phyloP scores from a whole-genome alignment of 306 rosid genomes.

The Parietaria judaica region DNA sequence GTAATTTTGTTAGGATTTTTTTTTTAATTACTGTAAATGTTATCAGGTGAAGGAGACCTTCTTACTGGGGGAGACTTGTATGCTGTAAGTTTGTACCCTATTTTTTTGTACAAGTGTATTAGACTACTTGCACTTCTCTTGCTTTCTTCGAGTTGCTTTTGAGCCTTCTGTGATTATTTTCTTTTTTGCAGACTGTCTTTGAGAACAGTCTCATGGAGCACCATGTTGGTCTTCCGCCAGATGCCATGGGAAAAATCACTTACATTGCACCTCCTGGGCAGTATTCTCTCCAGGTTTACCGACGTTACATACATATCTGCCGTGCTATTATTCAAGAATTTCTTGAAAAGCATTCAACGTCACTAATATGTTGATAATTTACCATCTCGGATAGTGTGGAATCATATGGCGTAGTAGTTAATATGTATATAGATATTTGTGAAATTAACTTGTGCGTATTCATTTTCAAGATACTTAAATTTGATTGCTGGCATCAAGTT shows the following conservation, averaged over 20 bases:
- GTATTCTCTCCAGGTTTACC: constrained; percentile 72
- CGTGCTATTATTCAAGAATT: background rate
- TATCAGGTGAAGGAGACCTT: constrained; percentile 83
- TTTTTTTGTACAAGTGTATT: constrained; percentile 10
- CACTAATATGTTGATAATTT: no score
- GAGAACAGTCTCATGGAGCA: constrained; percentile 94
- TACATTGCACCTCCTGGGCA: constrained; percentile 89
- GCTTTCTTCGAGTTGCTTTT: constrained; percentile 11
- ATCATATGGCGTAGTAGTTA: no score
- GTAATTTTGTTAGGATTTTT: background rate
- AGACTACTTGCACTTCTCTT: background rate
- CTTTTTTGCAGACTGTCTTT: constrained; percentile 57
- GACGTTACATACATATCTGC: constrained; percentile 4
- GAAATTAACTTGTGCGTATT: no score
- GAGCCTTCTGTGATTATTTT: constrained; percentile 19
- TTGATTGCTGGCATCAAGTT: no score
- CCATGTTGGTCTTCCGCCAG: constrained; percentile 87
- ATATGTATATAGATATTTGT: no score
- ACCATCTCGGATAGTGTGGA: no score
- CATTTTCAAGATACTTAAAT: no score
- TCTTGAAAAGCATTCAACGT: background rate
- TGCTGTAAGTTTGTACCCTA: constrained; percentile 58
- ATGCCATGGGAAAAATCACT: constrained; percentile 92
- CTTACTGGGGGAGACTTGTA: constrained; percentile 94
- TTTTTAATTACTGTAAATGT: background rate